Evolutionary conservation across 176 grass and related monocot genomes (phyloP).

Genomic region (Panicum miliaceum): DNA sequence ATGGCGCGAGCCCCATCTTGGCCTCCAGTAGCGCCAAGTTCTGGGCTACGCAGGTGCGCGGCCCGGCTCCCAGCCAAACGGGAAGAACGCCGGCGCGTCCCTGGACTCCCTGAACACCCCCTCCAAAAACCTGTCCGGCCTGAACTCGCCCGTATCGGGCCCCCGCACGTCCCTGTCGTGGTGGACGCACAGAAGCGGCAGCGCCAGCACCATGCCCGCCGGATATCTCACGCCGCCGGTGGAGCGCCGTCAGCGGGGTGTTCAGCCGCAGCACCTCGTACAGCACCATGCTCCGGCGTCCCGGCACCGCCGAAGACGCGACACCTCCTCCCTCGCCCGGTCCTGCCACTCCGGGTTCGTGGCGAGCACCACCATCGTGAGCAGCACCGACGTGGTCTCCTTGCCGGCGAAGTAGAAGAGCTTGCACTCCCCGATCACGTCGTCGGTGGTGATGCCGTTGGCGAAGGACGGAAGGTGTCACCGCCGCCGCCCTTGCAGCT

Average conservation of each 20-base stretch:
- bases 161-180: conserved; percentile 77
- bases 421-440: background rate
- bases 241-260: too few relatives aligned
- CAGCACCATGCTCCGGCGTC: background rate
- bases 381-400: background rate
- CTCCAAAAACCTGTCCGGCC: conserved; percentile 68
- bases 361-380: background rate
- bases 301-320: background rate
- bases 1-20: conserved; percentile 62
- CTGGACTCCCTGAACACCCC: conserved; percentile 71
- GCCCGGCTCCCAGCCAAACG: conserved; percentile 77
- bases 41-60: conserved; percentile 70
- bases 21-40: conserved; percentile 81
- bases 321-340: background rate
- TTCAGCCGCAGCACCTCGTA: too few relatives aligned
- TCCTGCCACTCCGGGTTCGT: background rate
- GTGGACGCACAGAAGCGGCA: conserved; percentile 55
- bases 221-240: conserved; percentile 46
- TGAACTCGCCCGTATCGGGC: conserved; percentile 59
- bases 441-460: background rate
- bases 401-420: background rate
- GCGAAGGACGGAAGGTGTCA: too few relatives aligned
- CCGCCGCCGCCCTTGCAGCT: background rate
- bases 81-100: conserved; percentile 54
- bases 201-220: conserved; percentile 51